Conservation (phyloP, 1,139 yeast species). For the Hemisphaericaspora xylofermentans region DNA sequence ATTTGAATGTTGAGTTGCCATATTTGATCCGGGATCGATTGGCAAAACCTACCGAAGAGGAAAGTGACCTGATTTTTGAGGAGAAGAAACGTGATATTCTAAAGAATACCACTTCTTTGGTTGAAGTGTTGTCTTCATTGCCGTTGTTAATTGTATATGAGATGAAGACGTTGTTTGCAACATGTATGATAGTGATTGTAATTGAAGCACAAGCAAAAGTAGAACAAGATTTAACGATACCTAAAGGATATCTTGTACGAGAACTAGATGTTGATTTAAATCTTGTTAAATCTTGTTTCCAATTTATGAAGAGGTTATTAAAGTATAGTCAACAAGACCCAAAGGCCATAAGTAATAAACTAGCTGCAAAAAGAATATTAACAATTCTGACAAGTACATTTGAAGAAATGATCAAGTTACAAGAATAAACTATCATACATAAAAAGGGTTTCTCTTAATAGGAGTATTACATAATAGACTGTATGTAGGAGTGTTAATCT, state of each 20-base stretch:
- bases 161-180: slow-evolving; percentile 33
- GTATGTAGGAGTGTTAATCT: too few relatives aligned
- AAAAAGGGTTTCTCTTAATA: not conserved
- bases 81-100: slow-evolving; percentile 31
- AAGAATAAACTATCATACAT: not conserved
- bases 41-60: not conserved
- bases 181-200: slow-evolving; percentile 30
- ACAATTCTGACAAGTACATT: slow-evolving; percentile 7
- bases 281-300: slow-evolving; percentile 33
- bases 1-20: slow-evolving; percentile 40
- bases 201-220: slow-evolving; percentile 30
- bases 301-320: slow-evolving; percentile 31
- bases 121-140: slow-evolving; percentile 43
- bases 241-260: slow-evolving; percentile 20
- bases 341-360: slow-evolving; percentile 29
- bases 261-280: slow-evolving; percentile 16
- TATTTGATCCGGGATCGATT: slow-evolving; percentile 34
- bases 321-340: slow-evolving; percentile 31
- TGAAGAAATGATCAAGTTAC: slow-evolving; percentile 3
- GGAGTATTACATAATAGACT: not conserved
- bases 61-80: slow-evolving; percentile 15
- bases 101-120: slow-evolving; percentile 33
- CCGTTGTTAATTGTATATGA: slow-evolving; percentile 41
- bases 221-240: slow-evolving; percentile 23
- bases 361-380: slow-evolving; percentile 27